Conservation (phyloP, 1,284 basidiomycete genomes). For the Melampsora americana region DNA sequence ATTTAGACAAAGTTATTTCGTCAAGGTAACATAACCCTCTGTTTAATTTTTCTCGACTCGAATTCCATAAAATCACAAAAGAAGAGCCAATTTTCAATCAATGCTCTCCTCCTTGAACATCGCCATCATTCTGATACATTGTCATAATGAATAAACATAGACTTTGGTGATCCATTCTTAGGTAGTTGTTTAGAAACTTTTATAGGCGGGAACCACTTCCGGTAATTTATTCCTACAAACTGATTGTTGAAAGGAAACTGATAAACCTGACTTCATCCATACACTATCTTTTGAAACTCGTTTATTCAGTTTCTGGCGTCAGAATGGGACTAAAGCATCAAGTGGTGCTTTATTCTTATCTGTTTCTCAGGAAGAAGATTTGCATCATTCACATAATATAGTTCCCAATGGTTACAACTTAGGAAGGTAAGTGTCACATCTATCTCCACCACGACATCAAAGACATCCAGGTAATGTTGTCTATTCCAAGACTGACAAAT, state of each 20-base stretch:
- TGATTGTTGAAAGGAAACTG: not conserved
- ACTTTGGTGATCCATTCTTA: not conserved
- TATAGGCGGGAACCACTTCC: slow-evolving; percentile 2
- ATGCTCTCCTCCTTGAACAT: too few species aligned
- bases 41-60: not conserved
- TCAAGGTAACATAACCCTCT: not conserved
- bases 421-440: not conserved
- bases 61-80: not conserved
- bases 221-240: not conserved
- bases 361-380: slow-evolving; percentile 1
- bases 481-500: not conserved
- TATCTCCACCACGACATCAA: not conserved
- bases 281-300: not conserved
- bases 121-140: too few species aligned
- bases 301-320: not conserved
- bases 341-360: not conserved
- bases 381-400: not conserved
- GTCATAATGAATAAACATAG: too few species aligned
- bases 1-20: not conserved
- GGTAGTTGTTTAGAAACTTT: not conserved
- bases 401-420: not conserved
- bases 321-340: not conserved
- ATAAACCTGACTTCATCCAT: not conserved
- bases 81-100: not conserved
- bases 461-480: not conserved